These are phyloP conservation scores for Petunia secreta DNA, from an alignment of 257 asterid genomes.

Conservation along the genomic window DNA sequence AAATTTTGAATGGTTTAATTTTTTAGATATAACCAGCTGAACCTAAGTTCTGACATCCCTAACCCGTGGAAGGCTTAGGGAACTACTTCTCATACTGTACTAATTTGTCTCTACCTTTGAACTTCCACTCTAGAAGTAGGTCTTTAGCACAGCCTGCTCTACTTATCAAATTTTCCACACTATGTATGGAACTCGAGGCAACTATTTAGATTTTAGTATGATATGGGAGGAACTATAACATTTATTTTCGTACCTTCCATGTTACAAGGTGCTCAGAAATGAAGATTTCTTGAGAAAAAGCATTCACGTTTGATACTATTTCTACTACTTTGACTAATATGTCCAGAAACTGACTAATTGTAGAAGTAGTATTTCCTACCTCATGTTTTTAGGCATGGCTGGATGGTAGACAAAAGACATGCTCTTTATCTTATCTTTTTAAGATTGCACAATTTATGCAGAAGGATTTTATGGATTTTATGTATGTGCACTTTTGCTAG, in stretches of 20 bases:
- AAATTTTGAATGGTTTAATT: too few relatives aligned
- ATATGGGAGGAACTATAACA: background rate
- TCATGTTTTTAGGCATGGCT: background rate
- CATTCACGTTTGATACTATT: background rate
- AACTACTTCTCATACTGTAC: background rate
- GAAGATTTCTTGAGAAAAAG: background rate
- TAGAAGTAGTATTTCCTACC: background rate
- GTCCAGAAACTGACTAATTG: background rate
- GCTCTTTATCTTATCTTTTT: background rate
- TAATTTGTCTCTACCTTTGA: background rate
- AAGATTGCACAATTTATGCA: background rate
- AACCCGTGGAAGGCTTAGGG: background rate
- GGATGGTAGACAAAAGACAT: background rate
- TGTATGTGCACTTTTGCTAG: background rate
- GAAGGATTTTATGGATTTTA: background rate
- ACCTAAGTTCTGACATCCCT: too few relatives aligned
- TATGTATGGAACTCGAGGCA: background rate
- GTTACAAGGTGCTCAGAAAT: background rate
- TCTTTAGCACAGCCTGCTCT: background rate
- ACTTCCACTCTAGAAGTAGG: background rate
- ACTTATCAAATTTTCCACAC: background rate
- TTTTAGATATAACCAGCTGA: too few relatives aligned
- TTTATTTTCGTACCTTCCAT: slow-evolving; percentile 18
- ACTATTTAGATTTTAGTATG: background rate
- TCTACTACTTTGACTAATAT: background rate